Conservation (phyloP, 2,329 filamentous ascomycete genomes). For the Sclerotinia glacialis region DNA sequence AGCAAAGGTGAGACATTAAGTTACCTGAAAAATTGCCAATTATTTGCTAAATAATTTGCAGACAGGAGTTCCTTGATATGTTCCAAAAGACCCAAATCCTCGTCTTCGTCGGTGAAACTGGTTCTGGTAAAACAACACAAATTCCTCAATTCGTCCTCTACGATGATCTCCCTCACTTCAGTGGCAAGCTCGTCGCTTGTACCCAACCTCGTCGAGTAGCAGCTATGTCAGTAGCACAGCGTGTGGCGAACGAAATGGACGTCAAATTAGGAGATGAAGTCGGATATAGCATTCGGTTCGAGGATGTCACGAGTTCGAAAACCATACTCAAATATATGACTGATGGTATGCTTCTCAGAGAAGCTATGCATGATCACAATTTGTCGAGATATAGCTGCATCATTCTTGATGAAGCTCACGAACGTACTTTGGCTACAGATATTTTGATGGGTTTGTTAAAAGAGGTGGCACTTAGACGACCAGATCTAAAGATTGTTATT, state of each 20-base stretch:
- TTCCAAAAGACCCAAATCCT: constrained; percentile 95
- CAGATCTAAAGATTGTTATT: constrained; percentile 96
- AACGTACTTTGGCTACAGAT: constrained; percentile 94
- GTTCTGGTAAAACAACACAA: constrained; percentile 98
- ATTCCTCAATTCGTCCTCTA: constrained; percentile 98
- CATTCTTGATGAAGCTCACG: constrained; percentile 97
- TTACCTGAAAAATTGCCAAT: neutral
- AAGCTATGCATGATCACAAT: constrained; percentile 94
- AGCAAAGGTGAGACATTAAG: constrained; percentile 64
- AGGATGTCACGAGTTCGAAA: constrained; percentile 84
- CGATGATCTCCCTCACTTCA: constrained; percentile 87
- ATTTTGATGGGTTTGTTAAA: constrained; percentile 96
- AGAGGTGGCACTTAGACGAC: constrained; percentile 75
- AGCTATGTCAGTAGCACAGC: constrained; percentile 97
- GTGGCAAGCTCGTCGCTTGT: constrained; percentile 89
- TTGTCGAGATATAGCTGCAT: constrained; percentile 94
- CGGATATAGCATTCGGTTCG: constrained; percentile 98
- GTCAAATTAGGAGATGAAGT: constrained; percentile 90
- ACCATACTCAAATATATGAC: constrained; percentile 99
- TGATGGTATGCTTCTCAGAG: constrained; percentile 94
- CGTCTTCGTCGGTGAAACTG: constrained; percentile 97
- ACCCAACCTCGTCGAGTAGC: constrained; percentile 97
- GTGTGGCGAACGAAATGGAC: constrained; percentile 96
- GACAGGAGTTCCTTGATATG: constrained; percentile 87
- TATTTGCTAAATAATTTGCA: constrained; percentile 39